Evolutionary conservation across 2,329 filamentous ascomycete species (phyloP), one percentile per base, ranked within the genome.

Genomic region (Teratosphaeria destructans): DNA sequence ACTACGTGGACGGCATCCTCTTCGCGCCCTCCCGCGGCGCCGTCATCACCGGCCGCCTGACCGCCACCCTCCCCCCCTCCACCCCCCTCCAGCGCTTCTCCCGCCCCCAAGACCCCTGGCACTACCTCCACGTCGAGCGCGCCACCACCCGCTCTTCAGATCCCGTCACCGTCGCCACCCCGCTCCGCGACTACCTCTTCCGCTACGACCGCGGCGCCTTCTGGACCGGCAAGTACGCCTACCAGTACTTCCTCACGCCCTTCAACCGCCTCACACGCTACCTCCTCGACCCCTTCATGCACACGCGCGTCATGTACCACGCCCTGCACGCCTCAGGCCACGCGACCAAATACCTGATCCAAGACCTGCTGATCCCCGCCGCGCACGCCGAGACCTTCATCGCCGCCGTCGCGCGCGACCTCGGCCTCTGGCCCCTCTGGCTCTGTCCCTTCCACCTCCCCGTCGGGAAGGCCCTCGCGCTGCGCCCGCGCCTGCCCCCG

Each of bases 71-170:
- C 0, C 78, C 78, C 0, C 58, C 68, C 5, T 66, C 63, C 8
- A 62, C 58, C 12, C 66, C 69, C 29, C 19, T 74, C 1, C 71
- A 74, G 57, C 67, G 67, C 0, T 87, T 89, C 70, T 81, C 80
- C n/a, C 76, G 80, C 11, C 74, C 81, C 0, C 71, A 70, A 3
- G 87, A 91, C 64, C 83, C 85, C 0, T 91, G 87, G 88, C 89
- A 89, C 68, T 90, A 89, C 61, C 74, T 90, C 2, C 86, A 88
- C 63, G 86, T 82, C 1, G 73, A 82, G 63, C 71, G 77, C n/a
- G 63, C 64, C 5, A 65, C 56, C 16, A 55, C 52, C 26, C 37
- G 29, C 8, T 6, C 16, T 23, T n/a, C 37, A 23, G 54, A 57
- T 3, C 60, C 64, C 4, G 55, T 62, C 4, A 68, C 64, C 8